Percentiles rank a stretch among this genome's conserved stretches.
Conservation (phyloP, 164 flowering plant species). For the Stephania yunnanensis region DNA sequence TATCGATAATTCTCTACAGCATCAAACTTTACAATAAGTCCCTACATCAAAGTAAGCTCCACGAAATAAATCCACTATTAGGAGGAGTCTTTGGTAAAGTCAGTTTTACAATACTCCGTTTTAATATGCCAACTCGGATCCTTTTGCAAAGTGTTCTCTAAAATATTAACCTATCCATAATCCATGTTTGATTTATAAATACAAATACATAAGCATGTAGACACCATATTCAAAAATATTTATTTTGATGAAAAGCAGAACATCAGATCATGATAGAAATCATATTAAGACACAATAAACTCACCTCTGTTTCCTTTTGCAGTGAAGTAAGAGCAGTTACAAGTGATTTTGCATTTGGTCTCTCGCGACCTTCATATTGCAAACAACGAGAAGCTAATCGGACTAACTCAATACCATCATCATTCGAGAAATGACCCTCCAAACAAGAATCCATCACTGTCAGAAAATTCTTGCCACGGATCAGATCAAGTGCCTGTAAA, state of each 20-base stretch:
- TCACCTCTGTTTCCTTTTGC: conserved; percentile 82
- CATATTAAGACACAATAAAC: neutral
- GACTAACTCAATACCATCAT: conserved; percentile 84
- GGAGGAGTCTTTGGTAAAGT: too few relatives aligned
- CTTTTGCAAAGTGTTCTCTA: neutral
- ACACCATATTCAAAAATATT: neutral
- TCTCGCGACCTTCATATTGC: conserved; percentile 88
- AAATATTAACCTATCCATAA: neutral
- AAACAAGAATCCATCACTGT: conserved; percentile 89
- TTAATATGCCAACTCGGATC: neutral
- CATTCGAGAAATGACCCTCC: conserved; percentile 85
- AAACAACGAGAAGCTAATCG: conserved; percentile 83
- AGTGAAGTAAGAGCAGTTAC: conserved; percentile 63
- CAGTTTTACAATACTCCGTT: neutral
- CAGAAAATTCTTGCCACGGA: conserved; percentile 75
- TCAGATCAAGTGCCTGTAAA: conserved; percentile 82
- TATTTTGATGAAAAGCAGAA: neutral
- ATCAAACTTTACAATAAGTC: too few relatives aligned
- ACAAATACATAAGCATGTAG: neutral
- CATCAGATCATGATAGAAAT: neutral
- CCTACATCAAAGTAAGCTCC: too few relatives aligned
- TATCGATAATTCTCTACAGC: too few relatives aligned
- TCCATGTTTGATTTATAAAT: neutral
- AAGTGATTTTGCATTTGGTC: conserved; percentile 82
- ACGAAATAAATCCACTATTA: too few relatives aligned